Conservation (phyloP, 352 stramenopile species). For the Phytopythium chamaehyphon region DNA sequence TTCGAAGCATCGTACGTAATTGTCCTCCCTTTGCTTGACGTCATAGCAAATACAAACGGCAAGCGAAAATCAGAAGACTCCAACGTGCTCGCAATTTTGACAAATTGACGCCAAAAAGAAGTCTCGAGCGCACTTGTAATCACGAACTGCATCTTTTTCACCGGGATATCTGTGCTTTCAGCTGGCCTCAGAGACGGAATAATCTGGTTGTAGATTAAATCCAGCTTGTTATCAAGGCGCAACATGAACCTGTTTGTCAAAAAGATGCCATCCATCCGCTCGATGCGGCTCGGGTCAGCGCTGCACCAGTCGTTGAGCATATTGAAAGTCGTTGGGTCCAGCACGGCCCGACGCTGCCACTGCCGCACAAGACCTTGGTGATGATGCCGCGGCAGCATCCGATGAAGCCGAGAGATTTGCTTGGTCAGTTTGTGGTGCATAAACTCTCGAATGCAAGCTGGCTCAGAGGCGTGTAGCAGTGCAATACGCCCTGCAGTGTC, state of each 20-base stretch:
- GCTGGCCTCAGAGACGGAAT: slow-evolving; percentile 27
- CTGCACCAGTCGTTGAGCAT: slow-evolving; percentile 75
- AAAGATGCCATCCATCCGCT: slow-evolving; percentile 49
- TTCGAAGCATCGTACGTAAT: slow-evolving; percentile 12
- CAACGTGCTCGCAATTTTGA: slow-evolving; percentile 26
- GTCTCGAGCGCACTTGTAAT: slow-evolving; percentile 20
- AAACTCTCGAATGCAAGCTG: slow-evolving; percentile 35
- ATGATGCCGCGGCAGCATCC: slow-evolving; percentile 42
- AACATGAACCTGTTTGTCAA: slow-evolving; percentile 43
- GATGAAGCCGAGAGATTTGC: slow-evolving; percentile 48
- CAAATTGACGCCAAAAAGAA: slow-evolving; percentile 51
- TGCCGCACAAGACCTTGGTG: slow-evolving; percentile 37
- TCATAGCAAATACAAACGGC: slow-evolving; percentile 36
- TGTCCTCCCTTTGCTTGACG: slow-evolving; percentile 7
- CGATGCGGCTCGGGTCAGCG: slow-evolving; percentile 35
- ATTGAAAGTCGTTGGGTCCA: slow-evolving; percentile 41
- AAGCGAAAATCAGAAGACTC: slow-evolving; percentile 44
- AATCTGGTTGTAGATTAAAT: slow-evolving; percentile 37
- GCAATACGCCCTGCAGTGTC: slow-evolving; percentile 48
- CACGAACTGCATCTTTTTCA: slow-evolving; percentile 31
- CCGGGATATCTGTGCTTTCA: neutral
- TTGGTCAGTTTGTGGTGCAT: slow-evolving; percentile 54
- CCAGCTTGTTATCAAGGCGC: slow-evolving; percentile 65
- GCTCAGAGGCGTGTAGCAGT: slow-evolving; percentile 27
- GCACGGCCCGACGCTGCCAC: slow-evolving; percentile 40